Base-by-base conservation (phyloP, 2,329 filamentous ascomycete genomes). In the Remersonia thermophila region DNA sequence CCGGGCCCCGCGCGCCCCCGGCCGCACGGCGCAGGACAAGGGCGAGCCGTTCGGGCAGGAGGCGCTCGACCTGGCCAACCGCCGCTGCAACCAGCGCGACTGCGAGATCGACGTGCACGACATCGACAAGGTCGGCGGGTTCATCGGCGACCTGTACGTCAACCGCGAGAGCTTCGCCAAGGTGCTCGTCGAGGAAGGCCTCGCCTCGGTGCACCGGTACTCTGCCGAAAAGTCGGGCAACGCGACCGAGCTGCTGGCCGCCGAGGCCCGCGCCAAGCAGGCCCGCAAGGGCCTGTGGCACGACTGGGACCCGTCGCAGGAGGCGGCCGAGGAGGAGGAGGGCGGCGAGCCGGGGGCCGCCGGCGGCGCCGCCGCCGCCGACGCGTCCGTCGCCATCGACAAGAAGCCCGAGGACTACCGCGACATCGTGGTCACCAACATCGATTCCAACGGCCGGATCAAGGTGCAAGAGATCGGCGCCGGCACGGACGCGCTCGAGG, bases 141-240 rank as follows among this genome's bases (percentile, higher is more conserved):
- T 98, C 66, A 96, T 98, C 48, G 91, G 91, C 37, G 83, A 85
- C 11, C 69, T 98, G 16, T 95, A 86, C 58, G 74, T 98, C 57
- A 89, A 86, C 66, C 83, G 87, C 36, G 89, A 96, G 62, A 96
- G 83, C 65, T 93, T 98, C 54, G 84, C 87, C 52, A 95, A 94
- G 67, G 60, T 84, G 2, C 72, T 98, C 1, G 77, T 98, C 2
- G 91, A 96, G 59, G 91, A 98, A 61, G 91, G 91, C 43, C 70
- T 95, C 20, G 89, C 91, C 12, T 80, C 80, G 14, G 89, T 98
- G 12, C 89, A 96, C 57, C 77, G 80, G 38, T 96, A 94, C 64
- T 95, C 89, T 16, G 91, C 91, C 0, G 89, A 98, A 63, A 93
- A 93, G 66, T 82, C 84, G 12, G 89, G 87, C 45, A 91, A 95